A percentile compares a stretch with the other conserved stretches of the same genome.
These are phyloP conservation scores for Aechmea fasciata DNA, from an alignment of 176 grass and related monocot genomes.

Conservation along the genomic window DNA sequence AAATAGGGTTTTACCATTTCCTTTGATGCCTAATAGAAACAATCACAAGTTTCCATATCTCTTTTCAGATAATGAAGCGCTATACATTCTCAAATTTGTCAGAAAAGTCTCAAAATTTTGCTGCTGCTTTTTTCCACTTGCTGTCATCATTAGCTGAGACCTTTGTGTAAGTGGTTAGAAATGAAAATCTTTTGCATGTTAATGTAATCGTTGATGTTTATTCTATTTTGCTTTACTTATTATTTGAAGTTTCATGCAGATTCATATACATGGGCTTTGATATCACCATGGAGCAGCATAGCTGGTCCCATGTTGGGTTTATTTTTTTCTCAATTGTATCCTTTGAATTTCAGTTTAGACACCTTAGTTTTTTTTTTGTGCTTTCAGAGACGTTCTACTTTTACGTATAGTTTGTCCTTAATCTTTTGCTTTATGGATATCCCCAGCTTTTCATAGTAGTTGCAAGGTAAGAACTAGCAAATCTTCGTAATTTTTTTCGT, in stretches of 20 bases:
- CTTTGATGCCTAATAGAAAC: too few relatives aligned
- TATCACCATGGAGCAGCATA: constrained; percentile 99
- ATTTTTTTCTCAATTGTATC: constrained; percentile 99
- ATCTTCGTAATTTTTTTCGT: not conserved
- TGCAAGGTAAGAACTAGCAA: constrained; percentile 56
- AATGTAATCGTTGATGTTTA: not conserved
- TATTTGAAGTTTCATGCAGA: constrained; percentile 38
- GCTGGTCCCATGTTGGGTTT: constrained; percentile 95
- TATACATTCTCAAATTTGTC: constrained; percentile 97
- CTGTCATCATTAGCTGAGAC: constrained; percentile 98
- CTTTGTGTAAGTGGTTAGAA: constrained; percentile 73
- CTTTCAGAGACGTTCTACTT: too few relatives aligned
- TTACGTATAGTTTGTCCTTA: constrained; percentile 38
- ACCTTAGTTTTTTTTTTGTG: too few relatives aligned
- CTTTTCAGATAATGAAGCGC: constrained; percentile 88
- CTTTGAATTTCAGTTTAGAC: constrained; percentile 17
- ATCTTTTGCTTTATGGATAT: constrained; percentile 18
- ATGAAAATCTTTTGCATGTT: not conserved
- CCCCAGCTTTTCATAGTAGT: constrained; percentile 74
- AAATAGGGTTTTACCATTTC: not conserved
- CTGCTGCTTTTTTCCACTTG: constrained; percentile 89
- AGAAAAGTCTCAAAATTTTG: constrained; percentile 83
- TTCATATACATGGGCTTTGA: constrained; percentile 99
- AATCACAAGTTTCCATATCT: too few relatives aligned
- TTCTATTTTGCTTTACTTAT: constrained; percentile 2